phyloP scores from a whole-genome alignment of 306 rosid species.

The Pterocarpus santalinus region DNA sequence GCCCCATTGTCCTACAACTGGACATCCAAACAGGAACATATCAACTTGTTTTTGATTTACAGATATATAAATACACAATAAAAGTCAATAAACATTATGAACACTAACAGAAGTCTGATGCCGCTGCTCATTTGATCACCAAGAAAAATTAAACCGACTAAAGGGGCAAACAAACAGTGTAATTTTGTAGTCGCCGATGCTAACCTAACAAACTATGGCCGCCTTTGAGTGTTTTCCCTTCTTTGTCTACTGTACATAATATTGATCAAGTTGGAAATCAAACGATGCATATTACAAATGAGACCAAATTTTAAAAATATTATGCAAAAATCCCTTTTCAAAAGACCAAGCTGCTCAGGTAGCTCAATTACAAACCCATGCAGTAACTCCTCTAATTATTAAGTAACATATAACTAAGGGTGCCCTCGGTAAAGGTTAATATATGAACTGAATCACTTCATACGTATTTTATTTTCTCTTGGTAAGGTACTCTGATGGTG shows the following conservation, averaged over 20 bases:
- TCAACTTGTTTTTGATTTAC: conserved; percentile 2
- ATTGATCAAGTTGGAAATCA: conserved; percentile 5
- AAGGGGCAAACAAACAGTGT: not conserved
- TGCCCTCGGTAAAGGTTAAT: not conserved
- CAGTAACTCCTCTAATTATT: not conserved
- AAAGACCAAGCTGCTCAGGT: not conserved
- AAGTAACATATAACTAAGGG: not conserved
- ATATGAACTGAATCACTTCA: not conserved
- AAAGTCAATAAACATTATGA: not conserved
- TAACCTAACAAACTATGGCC: conserved; percentile 9
- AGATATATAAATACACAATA: conserved; percentile 1
- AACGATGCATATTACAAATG: not conserved
- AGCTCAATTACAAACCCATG: conserved; percentile 8
- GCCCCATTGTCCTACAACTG: conserved; percentile 69
- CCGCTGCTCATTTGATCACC: conserved; percentile 11
- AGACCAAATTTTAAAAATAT: not conserved
- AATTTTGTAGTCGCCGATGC: not conserved
- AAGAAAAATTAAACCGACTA: not conserved
- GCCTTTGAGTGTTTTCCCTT: conserved; percentile 7
- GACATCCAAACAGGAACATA: conserved; percentile 41
- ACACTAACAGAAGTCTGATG: conserved; percentile 17
- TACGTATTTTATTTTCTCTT: not conserved
- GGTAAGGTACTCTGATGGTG: not conserved
- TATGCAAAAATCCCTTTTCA: not conserved
- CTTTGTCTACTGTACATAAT: conserved; percentile 12